phyloP scores from a whole-genome alignment of 2,329 filamentous ascomycete genomes.

The Diaporthe eres region DNA sequence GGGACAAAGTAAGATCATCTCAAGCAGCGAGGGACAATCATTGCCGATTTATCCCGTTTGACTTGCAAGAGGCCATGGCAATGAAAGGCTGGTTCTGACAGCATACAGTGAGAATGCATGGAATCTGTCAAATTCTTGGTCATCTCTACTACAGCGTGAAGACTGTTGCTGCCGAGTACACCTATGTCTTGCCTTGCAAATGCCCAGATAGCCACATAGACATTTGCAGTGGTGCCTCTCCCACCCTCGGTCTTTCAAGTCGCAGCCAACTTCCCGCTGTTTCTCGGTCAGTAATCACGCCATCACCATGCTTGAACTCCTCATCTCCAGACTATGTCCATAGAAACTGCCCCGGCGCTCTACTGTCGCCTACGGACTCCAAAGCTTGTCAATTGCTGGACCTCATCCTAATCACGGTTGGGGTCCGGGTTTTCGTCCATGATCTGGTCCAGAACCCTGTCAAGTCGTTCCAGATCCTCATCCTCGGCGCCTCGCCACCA shows the following conservation, averaged over 20 bases:
- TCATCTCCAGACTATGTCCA: background rate
- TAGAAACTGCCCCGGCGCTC: background rate
- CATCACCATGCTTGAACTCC: background rate
- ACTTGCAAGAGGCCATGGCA: background rate
- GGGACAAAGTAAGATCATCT: background rate
- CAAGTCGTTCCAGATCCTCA: background rate
- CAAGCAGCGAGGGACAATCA: background rate
- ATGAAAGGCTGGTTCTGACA: background rate
- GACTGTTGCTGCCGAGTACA: constrained; percentile 6
- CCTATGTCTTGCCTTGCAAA: constrained; percentile 5
- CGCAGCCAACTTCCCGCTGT: background rate
- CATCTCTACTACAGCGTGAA: constrained; percentile 2
- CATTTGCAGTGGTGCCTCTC: background rate
- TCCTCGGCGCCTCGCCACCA: background rate
- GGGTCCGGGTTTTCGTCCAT: background rate
- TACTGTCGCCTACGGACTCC: background rate
- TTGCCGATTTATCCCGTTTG: background rate
- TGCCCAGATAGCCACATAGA: background rate
- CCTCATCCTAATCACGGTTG: background rate
- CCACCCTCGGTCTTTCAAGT: background rate
- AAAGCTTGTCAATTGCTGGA: background rate
- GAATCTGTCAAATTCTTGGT: background rate
- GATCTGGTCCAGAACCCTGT: constrained; percentile 3
- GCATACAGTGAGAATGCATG: background rate
- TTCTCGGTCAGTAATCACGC: background rate